Evolutionary conservation across 257 asterid genomes (phyloP), one percentile per base, ranked within the genome.

Genomic region (Leonotis leonurus): DNA sequence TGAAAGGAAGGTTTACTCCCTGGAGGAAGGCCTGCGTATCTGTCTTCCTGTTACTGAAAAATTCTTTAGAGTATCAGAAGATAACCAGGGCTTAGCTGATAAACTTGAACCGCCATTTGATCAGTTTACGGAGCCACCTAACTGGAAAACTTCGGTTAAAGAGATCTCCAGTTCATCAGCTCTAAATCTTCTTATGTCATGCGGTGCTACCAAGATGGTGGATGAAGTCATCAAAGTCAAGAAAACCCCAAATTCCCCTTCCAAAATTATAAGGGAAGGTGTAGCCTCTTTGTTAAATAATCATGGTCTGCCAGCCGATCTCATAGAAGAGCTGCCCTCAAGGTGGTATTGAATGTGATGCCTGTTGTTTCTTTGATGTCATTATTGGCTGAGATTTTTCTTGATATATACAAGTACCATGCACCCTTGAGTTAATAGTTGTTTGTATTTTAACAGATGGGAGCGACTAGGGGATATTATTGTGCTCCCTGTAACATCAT

Each of bases 381-480:
- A 46, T 48, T 16, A 22, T 43, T 26, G 60, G 12, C 35, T 35
- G 18, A 17, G 53, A 20, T 4, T 56, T 18, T 13, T 64, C 30
- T 59, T 14, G 39, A 52, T 60, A 39, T 12, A 17, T 67, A 45
- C 30, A 29, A 51, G 60, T 73, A 62, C 60, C 37, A 53, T 52
- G 20, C 45, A n/a, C 26, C 30, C 64, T 48, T 75, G 27, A 51
- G 13, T 39, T 41, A 45, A n/a, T 61, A 51, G 44, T 49, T 18
- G 62, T 29, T 65, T 8, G 0, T 56, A 54, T 67, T 67, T 48
- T 67, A 27, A 75, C 81, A 93, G 99, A 75, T 93, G 99, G 99
- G 97, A 93, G 72, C 85, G 91, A 24, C 83, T 93, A 30, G 97
- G 99, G 46, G 96, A 87, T 73, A 76, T 93, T 54, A 55, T 70